phyloP scores from a whole-genome alignment of 2,329 filamentous ascomycete genomes.

The Gremmenia infestans region DNA sequence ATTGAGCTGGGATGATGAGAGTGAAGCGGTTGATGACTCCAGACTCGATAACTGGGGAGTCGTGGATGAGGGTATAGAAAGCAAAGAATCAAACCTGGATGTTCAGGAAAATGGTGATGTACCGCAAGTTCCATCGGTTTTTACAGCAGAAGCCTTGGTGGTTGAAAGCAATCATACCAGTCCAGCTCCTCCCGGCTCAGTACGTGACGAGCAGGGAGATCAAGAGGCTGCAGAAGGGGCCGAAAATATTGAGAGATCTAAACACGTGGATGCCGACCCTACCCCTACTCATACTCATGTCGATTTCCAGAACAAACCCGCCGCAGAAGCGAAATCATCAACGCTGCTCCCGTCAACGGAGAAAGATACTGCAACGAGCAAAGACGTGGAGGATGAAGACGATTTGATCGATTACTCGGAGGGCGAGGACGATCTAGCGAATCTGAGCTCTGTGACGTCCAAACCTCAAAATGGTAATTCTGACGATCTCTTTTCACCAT shows the following conservation, averaged over 20 bases:
- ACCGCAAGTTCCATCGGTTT: neutral
- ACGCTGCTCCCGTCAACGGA: neutral
- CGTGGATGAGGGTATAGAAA: constrained; percentile 1
- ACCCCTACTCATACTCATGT: neutral
- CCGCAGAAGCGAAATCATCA: neutral
- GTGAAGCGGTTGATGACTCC: constrained; percentile 19
- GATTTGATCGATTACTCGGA: constrained; percentile 48
- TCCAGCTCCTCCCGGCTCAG: neutral
- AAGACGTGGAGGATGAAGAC: constrained; percentile 29
- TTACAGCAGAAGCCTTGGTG: neutral
- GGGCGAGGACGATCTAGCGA: constrained; percentile 29
- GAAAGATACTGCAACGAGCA: neutral
- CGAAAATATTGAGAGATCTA: neutral
- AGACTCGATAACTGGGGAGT: constrained; percentile 17
- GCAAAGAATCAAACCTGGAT: neutral
- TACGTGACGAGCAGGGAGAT: constrained; percentile 1
- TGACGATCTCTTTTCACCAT: constrained; percentile 23
- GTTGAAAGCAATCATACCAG: constrained; percentile 2
- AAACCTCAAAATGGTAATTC: constrained; percentile 23
- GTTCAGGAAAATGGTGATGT: neutral
- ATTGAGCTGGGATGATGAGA: constrained; percentile 24
- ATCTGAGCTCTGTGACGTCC: neutral
- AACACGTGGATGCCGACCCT: neutral
- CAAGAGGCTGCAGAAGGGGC: neutral
- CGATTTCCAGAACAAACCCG: neutral